Evolutionary conservation across 257 asterid genomes (phyloP).

Genomic region (Solanum habrochaites): DNA sequence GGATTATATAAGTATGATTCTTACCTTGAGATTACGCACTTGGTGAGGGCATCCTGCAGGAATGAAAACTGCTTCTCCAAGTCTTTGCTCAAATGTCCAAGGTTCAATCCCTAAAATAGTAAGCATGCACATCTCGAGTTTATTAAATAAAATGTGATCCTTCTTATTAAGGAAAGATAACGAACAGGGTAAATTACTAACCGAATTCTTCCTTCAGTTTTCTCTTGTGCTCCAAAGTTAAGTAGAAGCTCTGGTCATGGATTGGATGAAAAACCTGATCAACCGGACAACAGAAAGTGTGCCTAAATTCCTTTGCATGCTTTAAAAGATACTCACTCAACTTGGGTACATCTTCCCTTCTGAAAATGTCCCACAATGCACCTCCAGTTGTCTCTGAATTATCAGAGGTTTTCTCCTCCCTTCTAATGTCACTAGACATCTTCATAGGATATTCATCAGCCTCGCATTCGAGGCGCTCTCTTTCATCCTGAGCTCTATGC

Average conservation of each 20-base stretch:
- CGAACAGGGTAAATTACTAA: slow-evolving; percentile 6
- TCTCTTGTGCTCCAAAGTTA: slow-evolving; percentile 58
- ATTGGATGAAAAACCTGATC: slow-evolving; percentile 88
- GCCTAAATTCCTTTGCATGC: slow-evolving; percentile 71
- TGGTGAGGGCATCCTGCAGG: slow-evolving; percentile 99
- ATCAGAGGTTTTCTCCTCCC: slow-evolving; percentile 10
- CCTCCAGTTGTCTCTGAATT: slow-evolving; percentile 19
- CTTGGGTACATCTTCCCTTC: slow-evolving; percentile 86
- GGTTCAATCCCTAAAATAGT: slow-evolving; percentile 63
- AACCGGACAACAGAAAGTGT: slow-evolving; percentile 71
- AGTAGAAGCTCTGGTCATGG: slow-evolving; percentile 84
- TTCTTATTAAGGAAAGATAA: neutral
- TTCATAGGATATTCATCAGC: neutral
- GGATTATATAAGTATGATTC: neutral
- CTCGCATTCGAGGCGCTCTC: slow-evolving; percentile 22
- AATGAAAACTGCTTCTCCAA: slow-evolving; percentile 91
- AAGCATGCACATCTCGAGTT: neutral
- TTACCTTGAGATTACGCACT: slow-evolving; percentile 90
- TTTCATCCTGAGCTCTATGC: slow-evolving; percentile 66
- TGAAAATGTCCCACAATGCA: slow-evolving; percentile 91
- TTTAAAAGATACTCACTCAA: slow-evolving; percentile 53
- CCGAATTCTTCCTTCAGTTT: slow-evolving; percentile 84
- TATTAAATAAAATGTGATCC: neutral
- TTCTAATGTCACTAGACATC: slow-evolving; percentile 1
- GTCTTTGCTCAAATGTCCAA: slow-evolving; percentile 84